Evolutionary conservation across 2,329 filamentous ascomycete species (phyloP).

Genomic region (Pseudogymnoascus sp.): DNA sequence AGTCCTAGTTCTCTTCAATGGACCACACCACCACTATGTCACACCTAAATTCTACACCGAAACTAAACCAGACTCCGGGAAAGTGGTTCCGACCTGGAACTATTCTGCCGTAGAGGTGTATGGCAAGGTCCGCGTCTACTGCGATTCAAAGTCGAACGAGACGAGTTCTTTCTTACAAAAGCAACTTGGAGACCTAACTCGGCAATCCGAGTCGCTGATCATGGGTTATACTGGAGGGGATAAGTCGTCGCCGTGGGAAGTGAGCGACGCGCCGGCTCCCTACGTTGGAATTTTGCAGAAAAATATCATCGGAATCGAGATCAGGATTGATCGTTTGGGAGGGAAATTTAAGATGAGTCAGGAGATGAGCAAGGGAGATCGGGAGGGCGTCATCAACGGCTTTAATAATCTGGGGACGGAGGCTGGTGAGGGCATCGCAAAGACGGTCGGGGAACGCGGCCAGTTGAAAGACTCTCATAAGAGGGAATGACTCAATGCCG

Average conservation of each 20-base stretch:
- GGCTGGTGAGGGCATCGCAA: slow-evolving; percentile 27
- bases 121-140: slow-evolving; percentile 46
- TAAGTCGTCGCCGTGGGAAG: slow-evolving; percentile 40
- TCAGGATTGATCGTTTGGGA: slow-evolving; percentile 44
- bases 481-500: background rate
- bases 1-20: slow-evolving; percentile 55
- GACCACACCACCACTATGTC: slow-evolving; percentile 51
- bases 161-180: slow-evolving; percentile 39
- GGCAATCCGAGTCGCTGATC: slow-evolving; percentile 40
- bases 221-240: slow-evolving; percentile 46
- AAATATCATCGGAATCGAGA: slow-evolving; percentile 52
- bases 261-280: slow-evolving; percentile 45
- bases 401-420: slow-evolving; percentile 39
- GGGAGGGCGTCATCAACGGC: slow-evolving; percentile 47
- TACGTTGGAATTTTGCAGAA: slow-evolving; percentile 51
- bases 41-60: slow-evolving; percentile 60
- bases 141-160: slow-evolving; percentile 37
- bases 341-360: slow-evolving; percentile 64
- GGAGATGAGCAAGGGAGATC: slow-evolving; percentile 44
- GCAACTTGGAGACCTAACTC: slow-evolving; percentile 46
- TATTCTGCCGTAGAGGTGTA: slow-evolving; percentile 58
- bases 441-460: slow-evolving; percentile 26
- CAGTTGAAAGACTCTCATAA: background rate
- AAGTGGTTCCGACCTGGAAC: slow-evolving; percentile 65
- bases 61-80: slow-evolving; percentile 55